Evolutionary conservation across 2,329 filamentous ascomycete species (phyloP), one percentile per base, ranked within the genome.

Genomic region (Curvularia lunata): DNA sequence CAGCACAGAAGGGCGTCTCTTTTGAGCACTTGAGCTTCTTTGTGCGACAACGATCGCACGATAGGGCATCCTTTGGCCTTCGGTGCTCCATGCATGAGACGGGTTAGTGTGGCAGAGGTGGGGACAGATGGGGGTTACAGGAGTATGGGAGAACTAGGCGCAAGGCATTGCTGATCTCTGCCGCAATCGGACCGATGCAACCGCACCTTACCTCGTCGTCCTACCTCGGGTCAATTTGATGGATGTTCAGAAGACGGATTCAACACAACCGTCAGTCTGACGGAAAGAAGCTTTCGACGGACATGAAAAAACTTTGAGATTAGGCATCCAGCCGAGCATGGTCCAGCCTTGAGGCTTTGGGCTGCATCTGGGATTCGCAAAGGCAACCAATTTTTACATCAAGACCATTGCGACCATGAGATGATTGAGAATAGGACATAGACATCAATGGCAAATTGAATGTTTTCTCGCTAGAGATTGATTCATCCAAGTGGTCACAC

Each of bases 1-100:
- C 58, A 34, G 48, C 61, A 48, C 67, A 70, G 32, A 58, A 52
- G 30, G 67, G 67, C 38, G 60, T 56, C 30, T 70, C 64, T 45
- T 70, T 70, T 23, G 67, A 70, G n/a, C 67, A 70, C 61, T 70
- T 70, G 34, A 70, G 41, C 46, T 70, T 70, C 38, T 70, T 70
- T 49, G 65, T 56, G 45, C 67, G 64, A 48, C 67, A 70, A 28
- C 67, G 61, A 49, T 68, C 66, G 60, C 67, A 70, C 43, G 61
- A 63, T 32, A 63, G 49, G 28, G 54, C 58, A 57, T 61, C 58
- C 34, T 58, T 63, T 25, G 60, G 51, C 48, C 61, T 67, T 62
- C 58, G 66, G 51, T 68, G 62, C 62, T 68, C 65, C 65, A 68
- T 68, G 56, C 64, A 68, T 68, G 55, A 48, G 52, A 45, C 40